Evolutionary conservation across 305 asterid genomes (phyloP).

Genomic region (Solanum hybrid): DNA sequence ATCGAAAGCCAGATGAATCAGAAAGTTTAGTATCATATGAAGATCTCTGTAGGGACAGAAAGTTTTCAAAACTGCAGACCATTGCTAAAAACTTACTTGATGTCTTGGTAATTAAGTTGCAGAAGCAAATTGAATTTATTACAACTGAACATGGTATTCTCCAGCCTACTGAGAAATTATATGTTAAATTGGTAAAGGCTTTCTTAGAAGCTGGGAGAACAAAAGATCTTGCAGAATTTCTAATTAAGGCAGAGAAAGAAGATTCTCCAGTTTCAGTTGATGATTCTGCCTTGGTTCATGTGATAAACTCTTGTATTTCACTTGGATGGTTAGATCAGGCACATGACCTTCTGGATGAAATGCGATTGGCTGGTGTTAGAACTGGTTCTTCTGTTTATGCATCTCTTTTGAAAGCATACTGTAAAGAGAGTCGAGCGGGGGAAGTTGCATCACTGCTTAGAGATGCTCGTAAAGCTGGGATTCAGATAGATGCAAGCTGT

Average conservation of each 20-base stretch:
- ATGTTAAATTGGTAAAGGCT: conserved; percentile 69
- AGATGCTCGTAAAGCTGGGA: conserved; percentile 78
- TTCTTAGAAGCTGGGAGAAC: conserved; percentile 58
- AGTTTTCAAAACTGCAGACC: conserved; percentile 42
- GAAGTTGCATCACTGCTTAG: conserved; percentile 56
- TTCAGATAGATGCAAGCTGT: conserved; percentile 71
- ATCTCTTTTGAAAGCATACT: conserved; percentile 71
- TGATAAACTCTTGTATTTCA: conserved; percentile 69
- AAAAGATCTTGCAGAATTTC: conserved; percentile 67
- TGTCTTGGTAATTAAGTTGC: conserved; percentile 41
- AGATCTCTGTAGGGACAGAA: conserved; percentile 52
- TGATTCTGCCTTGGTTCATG: conserved; percentile 48
- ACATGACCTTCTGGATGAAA: conserved; percentile 84
- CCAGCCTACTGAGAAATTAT: conserved; percentile 69
- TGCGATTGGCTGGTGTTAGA: conserved; percentile 74
- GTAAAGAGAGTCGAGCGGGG: conserved; percentile 43
- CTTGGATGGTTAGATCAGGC: conserved; percentile 81
- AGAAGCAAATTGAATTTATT: conserved; percentile 58
- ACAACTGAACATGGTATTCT: conserved; percentile 74
- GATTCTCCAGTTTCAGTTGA: conserved; percentile 61
- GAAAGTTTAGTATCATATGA: conserved; percentile 32
- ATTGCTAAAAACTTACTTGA: conserved; percentile 55
- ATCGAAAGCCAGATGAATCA: conserved; percentile 13
- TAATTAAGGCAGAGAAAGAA: conserved; percentile 60
- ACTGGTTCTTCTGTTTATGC: conserved; percentile 58